Conservation (phyloP, 495 filamentous ascomycete genomes). For the Podospora fimiseda region DNA sequence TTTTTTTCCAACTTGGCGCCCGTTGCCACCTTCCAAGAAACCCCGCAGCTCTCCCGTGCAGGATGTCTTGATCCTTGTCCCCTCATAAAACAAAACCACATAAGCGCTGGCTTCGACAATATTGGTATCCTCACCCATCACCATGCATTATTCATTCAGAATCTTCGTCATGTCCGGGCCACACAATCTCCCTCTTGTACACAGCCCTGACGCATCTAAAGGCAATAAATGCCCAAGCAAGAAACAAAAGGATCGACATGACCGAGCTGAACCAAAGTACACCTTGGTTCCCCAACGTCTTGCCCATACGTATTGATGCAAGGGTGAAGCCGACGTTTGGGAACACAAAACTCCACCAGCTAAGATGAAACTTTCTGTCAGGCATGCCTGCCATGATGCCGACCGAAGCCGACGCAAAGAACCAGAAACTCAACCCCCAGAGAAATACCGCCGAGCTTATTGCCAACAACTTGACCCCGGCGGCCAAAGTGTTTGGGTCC, state of each 20-base stretch:
- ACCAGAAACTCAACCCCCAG: constrained; percentile 67
- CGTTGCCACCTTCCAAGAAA: neutral
- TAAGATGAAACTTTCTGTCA: constrained; percentile 48
- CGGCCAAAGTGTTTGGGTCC: constrained; percentile 15
- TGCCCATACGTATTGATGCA: constrained; percentile 42
- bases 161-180: constrained; percentile 60
- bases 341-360: constrained; percentile 54
- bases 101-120: neutral
- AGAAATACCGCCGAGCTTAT: constrained; percentile 53
- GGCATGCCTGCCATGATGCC: constrained; percentile 46
- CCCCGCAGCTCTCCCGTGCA: neutral
- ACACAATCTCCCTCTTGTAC: constrained; percentile 48
- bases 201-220: constrained; percentile 50
- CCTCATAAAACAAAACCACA: too few species aligned
- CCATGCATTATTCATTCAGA: constrained; percentile 4
- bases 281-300: constrained; percentile 33
- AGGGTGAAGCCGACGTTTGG: constrained; percentile 54
- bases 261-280: constrained; percentile 42
- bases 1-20: neutral
- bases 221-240: constrained; percentile 54
- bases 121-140: neutral
- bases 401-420: constrained; percentile 55
- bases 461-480: constrained; percentile 44
- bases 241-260: constrained; percentile 49
- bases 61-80: too few species aligned